Evolutionary conservation across 768 basidiomycete genomes (phyloP), one percentile per base, ranked within the genome.

Genomic region (Hemileccinum impolitum): DNA sequence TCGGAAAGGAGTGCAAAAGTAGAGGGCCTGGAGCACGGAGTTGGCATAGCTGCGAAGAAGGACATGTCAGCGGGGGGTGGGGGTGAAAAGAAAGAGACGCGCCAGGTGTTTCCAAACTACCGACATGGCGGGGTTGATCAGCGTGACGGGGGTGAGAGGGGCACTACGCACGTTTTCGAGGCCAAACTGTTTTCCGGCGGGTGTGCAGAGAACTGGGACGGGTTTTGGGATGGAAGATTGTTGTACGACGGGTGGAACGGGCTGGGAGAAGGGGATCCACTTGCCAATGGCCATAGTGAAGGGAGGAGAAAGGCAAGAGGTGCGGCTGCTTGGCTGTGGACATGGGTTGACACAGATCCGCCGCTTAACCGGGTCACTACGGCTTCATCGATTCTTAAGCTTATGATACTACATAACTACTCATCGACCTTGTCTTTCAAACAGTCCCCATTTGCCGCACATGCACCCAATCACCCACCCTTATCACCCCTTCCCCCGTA

Each of bases 21-120:
- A 99, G 47, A 98, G 80, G 0, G 96, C 86, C 68, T 99, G 95
- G 14, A 99, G 78, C 19, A 99, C 93, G n/a, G 95, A 96, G 70
- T 98, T 99, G 73, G 89, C 94, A 70, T 99, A 99, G 72, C 94
- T 94, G 41, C 28, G 12, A 6, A 26, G 50, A 40, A 47, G 48
- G 31, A 51, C 56, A 43, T 25, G 59, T 66, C 45, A 64, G 61
- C 51, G 38, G 32, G n/a, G 10, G 38, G 19, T n/a, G 43, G 32
- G 12, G 31, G 47, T 38, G 44, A 50, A 28, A 17, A 32, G 32
- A 38, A 23, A 8, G 44, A 41, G 42, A 52, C 77, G 59, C 56
- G 93, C 93, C 94, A 98, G 40, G 92, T 98, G 67, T 97, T 98
- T 35, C 93, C 94, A 73, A 95, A 96, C 92, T 95, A 55, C n/a